Evolutionary conservation across 352 stramenopile species (phyloP), one percentile per base, ranked within the genome.

Genomic region (Phytophthora podocarpi): DNA sequence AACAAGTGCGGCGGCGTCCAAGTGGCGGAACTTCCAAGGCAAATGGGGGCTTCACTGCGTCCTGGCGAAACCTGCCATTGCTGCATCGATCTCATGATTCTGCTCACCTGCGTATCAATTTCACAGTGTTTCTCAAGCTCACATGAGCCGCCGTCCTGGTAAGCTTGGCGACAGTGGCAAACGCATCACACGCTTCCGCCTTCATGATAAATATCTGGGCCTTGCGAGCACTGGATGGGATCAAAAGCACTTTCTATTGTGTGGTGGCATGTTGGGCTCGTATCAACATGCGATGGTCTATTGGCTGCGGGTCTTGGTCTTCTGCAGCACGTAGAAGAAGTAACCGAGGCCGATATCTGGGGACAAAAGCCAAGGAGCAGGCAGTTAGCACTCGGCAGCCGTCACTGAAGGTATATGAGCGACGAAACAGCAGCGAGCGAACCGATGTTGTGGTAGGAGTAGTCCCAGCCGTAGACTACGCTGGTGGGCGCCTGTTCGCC

Each of bases 301-400:
- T 42, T 62, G 16, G 54, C 11, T 64, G 47, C 21, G 55, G 36
- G 5, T 37, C 59, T 41, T 51, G 31, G 20, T 59, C 65, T 83
- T 84, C 50, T 81, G 64, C 42, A 84, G 27, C 20, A 84, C 75
- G 55, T 82, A 87, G 36, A 87, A 85, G 40, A 83, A 87, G 52
- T 87, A 87, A 26, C 78, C 78, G 15, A 87, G 58, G 5, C 78
- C 78, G 16, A 85, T 69, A 10, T 78, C 75, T 87, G 56, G 42
- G 6, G 20, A 41, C n/a, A 51, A 26, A 50, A 47, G 10, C 15
- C 31, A 58, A 35, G 41, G 16, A 39, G n/a, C n/a, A n/a, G 6
- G 30, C 11, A 36, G 28, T 65, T 59, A 70, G 52, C 13, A 45
- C 13, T 28, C 16, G 7, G 24, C 7, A 13, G 27, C 3, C 26